Evolutionary conservation across 805 yeast species (phyloP), one percentile per base, ranked within the genome.

Genomic region (Saccharomyces jurei): DNA sequence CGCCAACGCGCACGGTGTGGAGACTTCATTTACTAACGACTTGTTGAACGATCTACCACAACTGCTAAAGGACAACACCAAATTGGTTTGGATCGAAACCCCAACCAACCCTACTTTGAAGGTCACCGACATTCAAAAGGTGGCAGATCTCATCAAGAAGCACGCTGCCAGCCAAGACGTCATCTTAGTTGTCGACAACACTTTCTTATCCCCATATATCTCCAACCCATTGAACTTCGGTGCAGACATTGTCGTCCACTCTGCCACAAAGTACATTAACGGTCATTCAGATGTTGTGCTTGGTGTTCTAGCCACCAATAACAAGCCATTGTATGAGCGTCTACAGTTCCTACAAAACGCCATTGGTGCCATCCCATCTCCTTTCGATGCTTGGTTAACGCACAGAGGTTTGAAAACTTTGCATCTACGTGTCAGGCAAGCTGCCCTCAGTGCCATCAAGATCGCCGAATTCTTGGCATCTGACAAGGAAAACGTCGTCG

Each of bases 281-380:
- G 96, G 96, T 60, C 96, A 89, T 75, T 87, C 95, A 27, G 96
- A 89, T 68, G 96, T 89, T 25, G 94, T 89, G 51, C 80, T 88
- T 76, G 96, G 96, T 64, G 83, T 87, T 53, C 81, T 87, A 58
- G 89, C 87, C 52, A 81, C 89, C 60, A 86, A 82, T 77, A 71
- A 72, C 63, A 83, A 79, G 54, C 76, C 67, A 51, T 73, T 86
- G 63, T 81, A 81, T 73, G 83, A 83, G 62, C 76, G 77, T 65
- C 78, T 84, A 72, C 78, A 87, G 57, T 88, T 87, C 76, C 77
- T 88, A 71, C 96, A 89, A 73, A 88, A 88, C 65, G 95, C 96
- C 60, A 77, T 87, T 64, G 96, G 96, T 58, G 89, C 95, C 28
- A 81, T 89, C 59, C 95, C 96, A 60, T 87, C 95, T 22, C 88